These are phyloP conservation scores for Penicillium sp. DNA, from an alignment of 2,329 filamentous ascomycete genomes.

Conservation along the genomic window DNA sequence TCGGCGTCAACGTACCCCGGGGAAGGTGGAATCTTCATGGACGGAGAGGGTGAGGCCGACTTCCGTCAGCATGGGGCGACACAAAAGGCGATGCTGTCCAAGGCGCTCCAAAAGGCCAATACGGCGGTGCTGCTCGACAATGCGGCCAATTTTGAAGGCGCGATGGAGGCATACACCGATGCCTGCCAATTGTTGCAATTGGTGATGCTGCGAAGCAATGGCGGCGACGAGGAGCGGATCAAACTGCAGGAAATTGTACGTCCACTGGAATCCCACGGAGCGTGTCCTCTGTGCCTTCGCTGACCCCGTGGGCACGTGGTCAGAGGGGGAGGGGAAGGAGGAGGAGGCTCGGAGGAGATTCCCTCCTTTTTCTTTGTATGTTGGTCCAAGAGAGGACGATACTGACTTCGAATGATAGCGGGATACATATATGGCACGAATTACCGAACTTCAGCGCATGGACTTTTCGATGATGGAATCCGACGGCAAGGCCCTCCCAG, in stretches of 20 bases:
- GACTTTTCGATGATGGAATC: slow-evolving; percentile 44
- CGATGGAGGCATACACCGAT: slow-evolving; percentile 82
- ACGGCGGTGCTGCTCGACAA: slow-evolving; percentile 93
- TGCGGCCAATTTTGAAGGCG: slow-evolving; percentile 87
- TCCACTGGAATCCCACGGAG: slow-evolving; percentile 17
- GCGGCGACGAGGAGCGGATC: slow-evolving; percentile 70
- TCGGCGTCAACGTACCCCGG: slow-evolving; percentile 18
- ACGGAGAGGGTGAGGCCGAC: slow-evolving; percentile 23
- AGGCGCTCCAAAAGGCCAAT: slow-evolving; percentile 89
- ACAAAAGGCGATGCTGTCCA: slow-evolving; percentile 95
- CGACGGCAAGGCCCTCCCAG: slow-evolving; percentile 71
- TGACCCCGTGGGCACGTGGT: no score
- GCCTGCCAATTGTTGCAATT: slow-evolving; percentile 83
- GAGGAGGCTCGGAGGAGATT: no score
- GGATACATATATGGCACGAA: slow-evolving; percentile 82
- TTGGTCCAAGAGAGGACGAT: background rate
- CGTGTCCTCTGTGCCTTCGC: no score
- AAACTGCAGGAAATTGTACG: slow-evolving; percentile 92
- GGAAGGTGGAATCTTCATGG: slow-evolving; percentile 21
- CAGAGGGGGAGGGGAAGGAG: no score
- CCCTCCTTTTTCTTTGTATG: background rate
- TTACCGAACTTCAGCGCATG: slow-evolving; percentile 75
- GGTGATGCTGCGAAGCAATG: slow-evolving; percentile 77
- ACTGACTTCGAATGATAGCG: slow-evolving; percentile 48
- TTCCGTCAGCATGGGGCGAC: slow-evolving; percentile 50